Percentiles rank a stretch among this genome's conserved stretches.
Conservation (phyloP, 805 yeast species). For the Huiozyma sinensis region DNA sequence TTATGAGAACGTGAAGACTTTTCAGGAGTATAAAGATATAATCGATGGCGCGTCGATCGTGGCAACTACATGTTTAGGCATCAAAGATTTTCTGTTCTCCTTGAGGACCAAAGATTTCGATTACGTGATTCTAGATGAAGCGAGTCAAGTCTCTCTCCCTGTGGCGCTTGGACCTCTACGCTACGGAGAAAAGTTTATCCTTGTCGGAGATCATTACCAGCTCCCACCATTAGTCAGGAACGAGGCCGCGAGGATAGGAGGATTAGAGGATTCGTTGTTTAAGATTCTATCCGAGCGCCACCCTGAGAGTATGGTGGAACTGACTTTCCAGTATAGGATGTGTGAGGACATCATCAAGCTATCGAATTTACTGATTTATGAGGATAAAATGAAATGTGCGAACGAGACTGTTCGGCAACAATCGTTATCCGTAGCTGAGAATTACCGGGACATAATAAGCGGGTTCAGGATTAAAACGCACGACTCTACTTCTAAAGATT, state of each 20-base stretch:
- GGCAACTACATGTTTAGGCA: slow-evolving; percentile 81
- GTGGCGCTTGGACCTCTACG: slow-evolving; percentile 80
- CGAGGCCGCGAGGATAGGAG: slow-evolving; percentile 47
- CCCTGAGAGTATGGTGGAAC: slow-evolving; percentile 66
- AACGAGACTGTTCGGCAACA: slow-evolving; percentile 50
- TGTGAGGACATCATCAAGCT: slow-evolving; percentile 76
- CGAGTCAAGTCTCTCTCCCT: slow-evolving; percentile 91
- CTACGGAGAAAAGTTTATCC: slow-evolving; percentile 63
- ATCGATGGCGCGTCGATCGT: slow-evolving; percentile 59
- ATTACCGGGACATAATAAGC: slow-evolving; percentile 24
- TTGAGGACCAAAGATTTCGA: slow-evolving; percentile 49
- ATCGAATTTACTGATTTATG: slow-evolving; percentile 70
- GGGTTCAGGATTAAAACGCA: not conserved
- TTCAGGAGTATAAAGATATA: slow-evolving; percentile 36
- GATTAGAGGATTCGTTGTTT: slow-evolving; percentile 65
- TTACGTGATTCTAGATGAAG: slow-evolving; percentile 92
- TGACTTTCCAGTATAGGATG: slow-evolving; percentile 87
- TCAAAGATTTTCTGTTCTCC: slow-evolving; percentile 28
- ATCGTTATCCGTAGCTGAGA: slow-evolving; percentile 31
- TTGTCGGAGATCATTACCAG: slow-evolving; percentile 96
- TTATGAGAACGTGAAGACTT: slow-evolving; percentile 30
- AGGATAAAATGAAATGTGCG: slow-evolving; percentile 71
- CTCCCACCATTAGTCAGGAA: slow-evolving; percentile 78
- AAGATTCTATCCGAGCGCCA: slow-evolving; percentile 57
- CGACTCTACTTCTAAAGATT: slow-evolving; percentile 14